Evolutionary conservation across 352 stramenopile species (phyloP).

Genomic region (Pythium phragmiticola): DNA sequence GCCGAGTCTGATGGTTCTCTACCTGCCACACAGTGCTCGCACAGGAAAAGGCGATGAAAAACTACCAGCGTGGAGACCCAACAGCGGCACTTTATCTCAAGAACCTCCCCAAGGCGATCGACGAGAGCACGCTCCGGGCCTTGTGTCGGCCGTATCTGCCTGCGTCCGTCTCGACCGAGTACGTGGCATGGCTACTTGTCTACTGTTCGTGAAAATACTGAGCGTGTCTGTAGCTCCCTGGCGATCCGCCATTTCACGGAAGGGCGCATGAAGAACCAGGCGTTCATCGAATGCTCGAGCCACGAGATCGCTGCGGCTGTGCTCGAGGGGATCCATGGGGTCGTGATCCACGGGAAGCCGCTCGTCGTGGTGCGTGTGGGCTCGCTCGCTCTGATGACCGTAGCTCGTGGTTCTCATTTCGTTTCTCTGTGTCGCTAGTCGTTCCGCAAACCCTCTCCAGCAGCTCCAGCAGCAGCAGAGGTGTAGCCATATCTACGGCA

Average conservation of each 20-base stretch:
- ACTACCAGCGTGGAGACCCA: conserved; percentile 54
- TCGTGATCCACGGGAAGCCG: conserved; percentile 74
- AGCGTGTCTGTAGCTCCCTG: conserved; percentile 32
- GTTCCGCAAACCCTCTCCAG: no score
- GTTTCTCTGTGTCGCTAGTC: no score
- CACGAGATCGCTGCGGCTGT: conserved; percentile 45
- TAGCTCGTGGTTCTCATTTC: no score
- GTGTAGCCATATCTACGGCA: no score
- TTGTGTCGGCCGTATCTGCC: conserved; percentile 8
- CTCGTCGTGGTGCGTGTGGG: conserved; percentile 69
- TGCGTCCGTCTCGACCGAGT: conserved; percentile 25
- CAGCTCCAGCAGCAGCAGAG: no score
- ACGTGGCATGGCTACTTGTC: conserved; percentile 1
- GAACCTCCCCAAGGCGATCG: conserved; percentile 65
- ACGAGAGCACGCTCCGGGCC: conserved; percentile 16
- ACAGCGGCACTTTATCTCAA: conserved; percentile 77
- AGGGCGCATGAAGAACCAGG: conserved; percentile 85
- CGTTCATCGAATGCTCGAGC: conserved; percentile 72
- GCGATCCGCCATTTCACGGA: conserved; percentile 71
- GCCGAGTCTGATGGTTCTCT: not conserved
- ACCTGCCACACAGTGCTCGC: conserved; percentile 27
- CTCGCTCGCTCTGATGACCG: no score
- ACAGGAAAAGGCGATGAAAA: conserved; percentile 65
- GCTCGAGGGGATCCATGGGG: conserved; percentile 62
- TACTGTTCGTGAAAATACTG: not conserved